phyloP scores from a whole-genome alignment of 805 yeast genomes.

The Wickerhamomyces ciferrii region DNA sequence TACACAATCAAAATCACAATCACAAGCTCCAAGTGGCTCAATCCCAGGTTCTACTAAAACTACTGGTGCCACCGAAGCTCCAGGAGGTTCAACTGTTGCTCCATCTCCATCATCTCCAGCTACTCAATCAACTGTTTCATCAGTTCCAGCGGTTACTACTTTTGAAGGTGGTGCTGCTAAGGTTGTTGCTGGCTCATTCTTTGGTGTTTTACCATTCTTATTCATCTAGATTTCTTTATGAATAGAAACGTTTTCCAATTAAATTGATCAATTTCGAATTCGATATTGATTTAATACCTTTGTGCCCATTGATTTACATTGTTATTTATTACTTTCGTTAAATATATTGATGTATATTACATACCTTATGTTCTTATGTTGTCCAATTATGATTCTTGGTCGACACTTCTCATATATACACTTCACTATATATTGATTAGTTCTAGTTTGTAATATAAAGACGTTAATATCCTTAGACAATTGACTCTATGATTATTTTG shows the following conservation, averaged over 20 bases:
- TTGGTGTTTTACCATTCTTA: slow-evolving; percentile 10
- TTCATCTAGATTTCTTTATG: neutral
- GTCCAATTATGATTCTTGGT: too few relatives aligned
- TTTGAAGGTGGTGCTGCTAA: slow-evolving; percentile 17
- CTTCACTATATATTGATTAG: too few relatives aligned
- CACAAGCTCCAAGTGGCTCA: neutral
- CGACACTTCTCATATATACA: too few relatives aligned
- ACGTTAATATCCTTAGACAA: too few relatives aligned
- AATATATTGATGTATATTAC: too few relatives aligned
- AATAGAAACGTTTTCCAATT: too few relatives aligned
- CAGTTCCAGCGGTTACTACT: slow-evolving; percentile 8
- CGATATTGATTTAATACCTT: too few relatives aligned
- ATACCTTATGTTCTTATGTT: too few relatives aligned
- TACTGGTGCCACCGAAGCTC: neutral
- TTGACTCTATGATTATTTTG: too few relatives aligned
- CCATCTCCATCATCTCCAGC: neutral
- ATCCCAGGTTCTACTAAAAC: neutral
- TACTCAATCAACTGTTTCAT: neutral
- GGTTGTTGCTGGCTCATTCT: slow-evolving; percentile 12
- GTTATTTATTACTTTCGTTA: too few relatives aligned
- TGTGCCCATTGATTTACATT: too few relatives aligned
- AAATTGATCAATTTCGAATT: neutral
- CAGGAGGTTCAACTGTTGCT: neutral
- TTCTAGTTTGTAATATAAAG: too few relatives aligned
- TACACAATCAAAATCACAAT: neutral